Evolutionary conservation across 345 rosid genomes (phyloP), one percentile per base, ranked within the genome.

Genomic region (Citrus medica): DNA sequence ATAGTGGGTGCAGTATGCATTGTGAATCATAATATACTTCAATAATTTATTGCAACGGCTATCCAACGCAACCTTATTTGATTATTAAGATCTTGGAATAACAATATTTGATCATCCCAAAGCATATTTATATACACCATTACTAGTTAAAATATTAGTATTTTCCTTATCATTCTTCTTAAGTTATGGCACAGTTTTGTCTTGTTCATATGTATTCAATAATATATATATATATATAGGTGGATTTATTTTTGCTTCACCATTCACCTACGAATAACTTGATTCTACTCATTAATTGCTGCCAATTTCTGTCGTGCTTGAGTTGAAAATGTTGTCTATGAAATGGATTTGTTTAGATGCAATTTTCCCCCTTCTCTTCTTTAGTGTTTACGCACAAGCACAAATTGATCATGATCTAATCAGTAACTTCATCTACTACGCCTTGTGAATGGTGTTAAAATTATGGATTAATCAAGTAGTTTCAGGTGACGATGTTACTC

Each of bases 31-130:
- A 65, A n/a, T 67, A 77, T 70, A 55, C 67, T 64, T 17, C 27
- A 48, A 40, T 78, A 75, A 55, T 60, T 30, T 72, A 67, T 68
- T 33, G 61, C 28, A 32, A 53, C 37, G 78, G 75, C 42, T 37
- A 69, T 30, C 27, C 42, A 62, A 67, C 67, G 63, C 79, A 76
- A 75, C 77, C 84, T 62, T 59, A 35, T 65, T 80, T 76, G 68
- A 79, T 68, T 71, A 76, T 27, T 32, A 81, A 67, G 33, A 67
- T 78, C 63, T 75, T 70, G 69, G 75, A 37, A 16, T 71, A 48
- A 70, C 74, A 59, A 51, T 30, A 53, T 71, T 67, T 66, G 9
- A 40, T 59, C 25, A 17, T 71, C 70, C 68, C 73, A 55, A 61
- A 62, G 68, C 64, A 76, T n/a, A 76, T 75, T 65, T 64, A 64